phyloP scores from a whole-genome alignment of 192 early-diverging fungal species.

The Endogone sp. region DNA sequence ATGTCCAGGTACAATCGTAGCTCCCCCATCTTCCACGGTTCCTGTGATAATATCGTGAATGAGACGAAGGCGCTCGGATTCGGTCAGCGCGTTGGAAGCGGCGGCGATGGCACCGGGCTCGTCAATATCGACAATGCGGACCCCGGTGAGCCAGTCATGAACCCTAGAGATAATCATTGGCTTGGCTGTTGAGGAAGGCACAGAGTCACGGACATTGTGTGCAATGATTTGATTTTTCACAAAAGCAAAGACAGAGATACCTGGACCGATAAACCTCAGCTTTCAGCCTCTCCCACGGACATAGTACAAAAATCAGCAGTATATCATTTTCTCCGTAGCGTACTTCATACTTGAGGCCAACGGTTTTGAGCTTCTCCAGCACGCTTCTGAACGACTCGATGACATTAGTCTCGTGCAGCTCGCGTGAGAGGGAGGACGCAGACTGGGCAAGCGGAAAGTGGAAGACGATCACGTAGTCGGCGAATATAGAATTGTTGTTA shows the following conservation, averaged over 20 bases:
- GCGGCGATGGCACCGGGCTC: slow-evolving; percentile 11
- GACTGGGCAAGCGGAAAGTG: slow-evolving; percentile 27
- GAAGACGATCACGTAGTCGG: slow-evolving; percentile 41
- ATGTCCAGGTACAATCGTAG: slow-evolving; percentile 46
- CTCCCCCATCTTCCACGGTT: slow-evolving; percentile 54
- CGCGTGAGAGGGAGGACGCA: slow-evolving; percentile 2
- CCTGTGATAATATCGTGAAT: slow-evolving; percentile 60
- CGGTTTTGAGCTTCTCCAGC: slow-evolving; percentile 47
- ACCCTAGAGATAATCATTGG: slow-evolving; percentile 34
- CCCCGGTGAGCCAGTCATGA: slow-evolving; percentile 72
- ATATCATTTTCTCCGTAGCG: slow-evolving; percentile 43
- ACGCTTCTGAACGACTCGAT: slow-evolving; percentile 47
- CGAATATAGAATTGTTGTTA: too few species aligned
- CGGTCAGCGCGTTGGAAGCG: slow-evolving; percentile 25
- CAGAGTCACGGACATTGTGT: not conserved
- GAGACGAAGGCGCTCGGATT: slow-evolving; percentile 56
- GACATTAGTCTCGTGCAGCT: slow-evolving; percentile 28
- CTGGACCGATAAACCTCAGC: slow-evolving; percentile 36
- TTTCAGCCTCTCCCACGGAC: slow-evolving; percentile 50
- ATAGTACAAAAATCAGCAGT: slow-evolving; percentile 66
- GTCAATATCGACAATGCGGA: slow-evolving; percentile 39
- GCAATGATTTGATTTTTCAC: not conserved
- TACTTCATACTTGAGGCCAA: slow-evolving; percentile 62
- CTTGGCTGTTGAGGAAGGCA: not conserved
- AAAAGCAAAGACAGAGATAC: slow-evolving; percentile 17